These are phyloP conservation scores for Cyberlindnera mississippiensis DNA, from an alignment of 805 yeast species.

Conservation along the genomic window DNA sequence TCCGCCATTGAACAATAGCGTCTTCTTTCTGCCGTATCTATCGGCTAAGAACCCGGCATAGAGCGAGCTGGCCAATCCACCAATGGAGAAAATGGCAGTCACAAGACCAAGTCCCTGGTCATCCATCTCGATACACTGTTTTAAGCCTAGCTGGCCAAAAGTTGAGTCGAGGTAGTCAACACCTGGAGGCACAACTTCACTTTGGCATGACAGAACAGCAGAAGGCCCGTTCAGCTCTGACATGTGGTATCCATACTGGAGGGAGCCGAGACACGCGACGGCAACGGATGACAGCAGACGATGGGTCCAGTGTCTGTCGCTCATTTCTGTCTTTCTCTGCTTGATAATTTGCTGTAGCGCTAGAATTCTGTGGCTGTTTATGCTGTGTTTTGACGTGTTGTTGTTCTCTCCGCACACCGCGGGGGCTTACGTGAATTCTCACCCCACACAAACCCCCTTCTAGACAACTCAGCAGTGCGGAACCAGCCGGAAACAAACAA, in stretches of 20 bases:
- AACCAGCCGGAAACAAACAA: too few relatives aligned
- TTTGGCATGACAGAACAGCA: constrained; percentile 56
- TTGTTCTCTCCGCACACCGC: too few relatives aligned
- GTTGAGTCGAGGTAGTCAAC: constrained; percentile 21
- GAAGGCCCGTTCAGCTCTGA: constrained; percentile 93
- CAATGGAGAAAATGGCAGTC: constrained; percentile 77
- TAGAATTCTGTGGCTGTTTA: too few relatives aligned
- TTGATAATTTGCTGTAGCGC: background rate
- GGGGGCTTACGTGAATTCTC: too few relatives aligned
- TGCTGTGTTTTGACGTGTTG: too few relatives aligned
- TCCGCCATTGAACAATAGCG: constrained; percentile 48
- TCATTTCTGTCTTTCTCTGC: background rate
- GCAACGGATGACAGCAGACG: constrained; percentile 42
- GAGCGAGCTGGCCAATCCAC: constrained; percentile 76
- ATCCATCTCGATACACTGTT: constrained; percentile 54
- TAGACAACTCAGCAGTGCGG: too few relatives aligned
- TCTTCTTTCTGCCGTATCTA: constrained; percentile 54
- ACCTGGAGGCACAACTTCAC: constrained; percentile 23
- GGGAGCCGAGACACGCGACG: constrained; percentile 69
- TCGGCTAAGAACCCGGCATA: constrained; percentile 66
- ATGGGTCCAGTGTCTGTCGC: constrained; percentile 16
- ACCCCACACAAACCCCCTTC: too few relatives aligned
- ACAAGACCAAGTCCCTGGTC: constrained; percentile 62
- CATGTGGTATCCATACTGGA: constrained; percentile 94
- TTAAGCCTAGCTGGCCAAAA: constrained; percentile 38